A percentile compares a stretch with the other conserved stretches of the same genome.
These are phyloP conservation scores for Microbotryum intermedium DNA, from an alignment of 1,284 basidiomycete genomes.

Conservation along the genomic window DNA sequence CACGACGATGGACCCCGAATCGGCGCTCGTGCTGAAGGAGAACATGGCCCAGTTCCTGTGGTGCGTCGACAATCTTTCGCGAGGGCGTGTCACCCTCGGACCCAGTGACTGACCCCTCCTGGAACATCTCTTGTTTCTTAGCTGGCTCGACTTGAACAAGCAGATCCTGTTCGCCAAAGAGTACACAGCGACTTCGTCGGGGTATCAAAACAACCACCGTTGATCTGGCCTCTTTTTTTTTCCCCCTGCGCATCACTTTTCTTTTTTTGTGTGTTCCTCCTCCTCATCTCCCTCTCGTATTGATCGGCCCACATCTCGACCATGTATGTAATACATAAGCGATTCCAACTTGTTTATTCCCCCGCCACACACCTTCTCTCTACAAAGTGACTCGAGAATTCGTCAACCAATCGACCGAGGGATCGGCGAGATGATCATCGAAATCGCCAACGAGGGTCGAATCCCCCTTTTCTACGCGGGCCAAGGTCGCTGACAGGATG, in stretches of 20 bases:
- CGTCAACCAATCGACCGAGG: conserved; percentile 48
- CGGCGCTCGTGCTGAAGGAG: conserved; percentile 70
- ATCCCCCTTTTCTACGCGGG: conserved; percentile 46
- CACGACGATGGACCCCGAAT: conserved; percentile 85
- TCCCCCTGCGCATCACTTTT: neutral
- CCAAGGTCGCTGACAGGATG: conserved; percentile 45
- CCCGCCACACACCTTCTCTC: neutral
- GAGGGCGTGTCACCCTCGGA: neutral
- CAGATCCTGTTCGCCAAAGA: conserved; percentile 23
- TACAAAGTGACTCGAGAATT: conserved; percentile 19
- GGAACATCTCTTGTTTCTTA: neutral
- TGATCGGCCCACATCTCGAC: neutral
- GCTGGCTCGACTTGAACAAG: conserved; percentile 29
- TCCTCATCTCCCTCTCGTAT: neutral
- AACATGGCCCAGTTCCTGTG: conserved; percentile 80
- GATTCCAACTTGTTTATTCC: neutral
- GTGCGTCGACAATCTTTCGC: conserved; percentile 49
- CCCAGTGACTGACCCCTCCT: neutral
- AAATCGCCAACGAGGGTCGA: conserved; percentile 60
- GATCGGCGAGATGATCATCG: conserved; percentile 66
- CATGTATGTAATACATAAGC: neutral
- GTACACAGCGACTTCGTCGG: conserved; percentile 25
- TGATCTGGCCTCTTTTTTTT: too few relatives aligned
- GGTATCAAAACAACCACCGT: conserved; percentile 30
- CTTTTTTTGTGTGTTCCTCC: neutral